Evolutionary conservation across 202 grass and related monocot species (phyloP).

Genomic region (Panicum hallii): DNA sequence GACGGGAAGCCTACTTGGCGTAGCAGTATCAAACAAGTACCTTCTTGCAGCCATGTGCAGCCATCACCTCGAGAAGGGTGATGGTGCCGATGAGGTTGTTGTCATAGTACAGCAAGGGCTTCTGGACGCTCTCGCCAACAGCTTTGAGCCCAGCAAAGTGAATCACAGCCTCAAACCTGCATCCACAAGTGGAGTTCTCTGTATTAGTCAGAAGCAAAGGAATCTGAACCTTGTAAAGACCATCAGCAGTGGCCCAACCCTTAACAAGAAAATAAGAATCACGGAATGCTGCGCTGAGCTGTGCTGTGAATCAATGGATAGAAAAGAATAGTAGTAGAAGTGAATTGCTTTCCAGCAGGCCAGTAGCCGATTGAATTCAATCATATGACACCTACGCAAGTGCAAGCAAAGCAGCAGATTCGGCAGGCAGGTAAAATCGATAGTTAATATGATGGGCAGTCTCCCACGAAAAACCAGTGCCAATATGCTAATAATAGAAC

Average conservation of each 20-base stretch:
- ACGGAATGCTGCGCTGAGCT: not conserved
- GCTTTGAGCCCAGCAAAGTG: conserved; percentile 97
- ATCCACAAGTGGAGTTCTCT: not conserved
- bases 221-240: not conserved
- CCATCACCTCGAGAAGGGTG: conserved; percentile 87
- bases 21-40: conserved; percentile 33
- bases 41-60: conserved; percentile 90
- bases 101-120: conserved; percentile 92
- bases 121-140: conserved; percentile 94
- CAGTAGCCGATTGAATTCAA: conserved; percentile 6
- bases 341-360: not conserved
- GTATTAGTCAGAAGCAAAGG: not conserved
- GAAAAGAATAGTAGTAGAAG: not conserved
- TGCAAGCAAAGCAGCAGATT: not conserved
- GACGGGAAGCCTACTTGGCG: not conserved
- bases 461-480: not conserved
- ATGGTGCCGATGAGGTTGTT: conserved; percentile 93
- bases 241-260: not conserved
- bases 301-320: not conserved
- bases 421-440: not conserved
- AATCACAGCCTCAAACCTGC: conserved; percentile 96
- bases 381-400: conserved; percentile 36
- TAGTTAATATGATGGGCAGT: not conserved
- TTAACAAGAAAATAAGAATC: not conserved
- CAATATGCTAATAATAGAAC: not conserved